Evolutionary conservation across 169 alveolate species (phyloP).

Genomic region (Eimeria mitis): DNA sequence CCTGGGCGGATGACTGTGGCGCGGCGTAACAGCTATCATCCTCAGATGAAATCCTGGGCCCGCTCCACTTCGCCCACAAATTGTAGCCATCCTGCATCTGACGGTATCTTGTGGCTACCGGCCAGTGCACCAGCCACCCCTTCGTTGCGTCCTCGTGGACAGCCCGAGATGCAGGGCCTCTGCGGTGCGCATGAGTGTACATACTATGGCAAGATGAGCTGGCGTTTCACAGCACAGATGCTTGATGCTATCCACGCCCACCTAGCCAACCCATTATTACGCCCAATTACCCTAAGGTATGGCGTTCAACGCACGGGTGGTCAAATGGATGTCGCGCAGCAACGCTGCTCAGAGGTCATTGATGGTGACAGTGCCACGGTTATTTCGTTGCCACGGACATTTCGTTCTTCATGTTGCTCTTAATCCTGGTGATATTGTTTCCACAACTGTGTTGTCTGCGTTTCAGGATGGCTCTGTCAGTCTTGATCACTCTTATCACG

Average conservation of each 20-base stretch:
- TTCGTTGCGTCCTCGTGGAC: neutral
- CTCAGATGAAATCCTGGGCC: neutral
- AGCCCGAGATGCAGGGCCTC: neutral
- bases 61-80: neutral
- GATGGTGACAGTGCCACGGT: too few species aligned
- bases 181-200: neutral
- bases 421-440: neutral
- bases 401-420: neutral
- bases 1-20: neutral
- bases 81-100: neutral
- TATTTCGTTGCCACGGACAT: neutral
- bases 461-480: conserved; percentile 42
- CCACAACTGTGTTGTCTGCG: neutral
- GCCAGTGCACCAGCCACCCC: conserved; percentile 29
- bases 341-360: too few species aligned
- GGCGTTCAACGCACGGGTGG: neutral
- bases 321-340: neutral
- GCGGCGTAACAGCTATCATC: neutral
- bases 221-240: conserved; percentile 51
- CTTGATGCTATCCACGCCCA: conserved; percentile 42
- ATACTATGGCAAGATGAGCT: conserved; percentile 25
- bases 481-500: conserved; percentile 15
- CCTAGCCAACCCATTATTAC: conserved; percentile 23
- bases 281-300: conserved; percentile 40
- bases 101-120: neutral